These are phyloP conservation scores for Penicillium parvum DNA, from an alignment of 495 filamentous ascomycete genomes.

Conservation along the genomic window DNA sequence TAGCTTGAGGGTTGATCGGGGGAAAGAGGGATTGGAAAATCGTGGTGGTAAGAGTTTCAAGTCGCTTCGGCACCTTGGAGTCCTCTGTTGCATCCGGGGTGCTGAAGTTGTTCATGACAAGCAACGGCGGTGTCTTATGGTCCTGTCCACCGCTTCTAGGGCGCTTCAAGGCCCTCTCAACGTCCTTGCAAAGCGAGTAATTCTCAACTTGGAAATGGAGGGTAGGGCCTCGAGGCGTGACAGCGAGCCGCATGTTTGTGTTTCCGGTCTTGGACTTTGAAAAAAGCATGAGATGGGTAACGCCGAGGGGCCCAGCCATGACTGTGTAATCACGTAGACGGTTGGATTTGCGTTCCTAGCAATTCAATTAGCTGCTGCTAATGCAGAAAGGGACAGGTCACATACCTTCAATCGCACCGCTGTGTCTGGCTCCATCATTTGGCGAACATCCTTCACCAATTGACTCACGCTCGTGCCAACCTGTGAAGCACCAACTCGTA, in stretches of 20 bases:
- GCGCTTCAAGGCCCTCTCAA: slow-evolving; percentile 73
- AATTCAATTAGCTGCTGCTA: slow-evolving; percentile 4
- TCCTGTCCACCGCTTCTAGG: slow-evolving; percentile 79
- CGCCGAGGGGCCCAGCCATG: slow-evolving; percentile 92
- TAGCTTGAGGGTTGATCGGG: slow-evolving; percentile 87
- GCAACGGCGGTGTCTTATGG: slow-evolving; percentile 73
- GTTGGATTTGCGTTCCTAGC: slow-evolving; percentile 82
- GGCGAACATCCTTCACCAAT: slow-evolving; percentile 83
- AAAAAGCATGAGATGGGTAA: slow-evolving; percentile 92
- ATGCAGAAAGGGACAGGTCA: not conserved
- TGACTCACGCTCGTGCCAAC: slow-evolving; percentile 89
- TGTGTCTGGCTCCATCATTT: slow-evolving; percentile 94
- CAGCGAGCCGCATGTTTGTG: slow-evolving; percentile 83
- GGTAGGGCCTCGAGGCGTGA: slow-evolving; percentile 87
- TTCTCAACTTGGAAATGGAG: slow-evolving; percentile 94
- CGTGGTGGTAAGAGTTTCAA: slow-evolving; percentile 88
- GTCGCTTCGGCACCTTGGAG: slow-evolving; percentile 71
- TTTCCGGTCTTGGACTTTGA: slow-evolving; percentile 86
- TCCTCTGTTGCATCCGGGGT: slow-evolving; percentile 53
- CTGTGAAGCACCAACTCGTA: slow-evolving; percentile 90
- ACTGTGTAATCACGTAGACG: slow-evolving; percentile 86
- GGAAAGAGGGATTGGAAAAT: slow-evolving; percentile 97
- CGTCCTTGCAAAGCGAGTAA: slow-evolving; percentile 90
- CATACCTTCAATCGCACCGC: slow-evolving; percentile 70
- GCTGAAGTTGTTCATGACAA: slow-evolving; percentile 98